Evolutionary conservation across 1,284 basidiomycete species (phyloP).

Genomic region (Mycosarcoma mackinlayi): DNA sequence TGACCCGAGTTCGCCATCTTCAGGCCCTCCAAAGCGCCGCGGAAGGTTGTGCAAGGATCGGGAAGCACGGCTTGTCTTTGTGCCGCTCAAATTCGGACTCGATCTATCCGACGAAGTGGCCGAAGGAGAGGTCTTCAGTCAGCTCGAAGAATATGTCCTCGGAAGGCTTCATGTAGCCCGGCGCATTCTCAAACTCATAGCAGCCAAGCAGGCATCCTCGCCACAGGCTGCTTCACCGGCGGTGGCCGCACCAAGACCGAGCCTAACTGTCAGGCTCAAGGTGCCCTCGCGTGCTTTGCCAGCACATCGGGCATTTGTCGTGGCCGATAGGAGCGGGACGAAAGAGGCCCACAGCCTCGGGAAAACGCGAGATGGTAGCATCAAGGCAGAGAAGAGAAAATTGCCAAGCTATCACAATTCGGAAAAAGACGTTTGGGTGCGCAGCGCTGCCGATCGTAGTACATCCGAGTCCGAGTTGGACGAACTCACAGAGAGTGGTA

Average conservation of each 20-base stretch:
- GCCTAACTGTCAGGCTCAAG: constrained; percentile 18
- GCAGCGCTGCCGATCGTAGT: constrained; percentile 36
- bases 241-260: not conserved
- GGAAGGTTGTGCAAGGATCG: constrained; percentile 28
- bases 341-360: not conserved
- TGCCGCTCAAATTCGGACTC: constrained; percentile 6
- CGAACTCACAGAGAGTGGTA: not conserved
- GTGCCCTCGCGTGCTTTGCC: not conserved
- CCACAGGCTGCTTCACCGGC: not conserved
- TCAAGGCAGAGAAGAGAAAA: constrained; percentile 1
- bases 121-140: constrained; percentile 25
- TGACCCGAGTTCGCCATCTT: not conserved
- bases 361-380: not conserved
- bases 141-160: constrained; percentile 23
- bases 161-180: constrained; percentile 20
- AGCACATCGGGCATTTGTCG: not conserved
- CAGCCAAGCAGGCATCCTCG: constrained; percentile 6
- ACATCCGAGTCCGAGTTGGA: constrained; percentile 23
- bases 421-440: constrained; percentile 41
- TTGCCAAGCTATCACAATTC: constrained; percentile 15
- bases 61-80: not conserved
- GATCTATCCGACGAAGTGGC: constrained; percentile 21
- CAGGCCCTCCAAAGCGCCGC: constrained; percentile 10
- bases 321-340: not conserved
- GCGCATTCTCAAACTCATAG: constrained; percentile 17